These are phyloP conservation scores for Salisapilia sapeloensis DNA, from an alignment of 352 stramenopile genomes.

Conservation along the genomic window DNA sequence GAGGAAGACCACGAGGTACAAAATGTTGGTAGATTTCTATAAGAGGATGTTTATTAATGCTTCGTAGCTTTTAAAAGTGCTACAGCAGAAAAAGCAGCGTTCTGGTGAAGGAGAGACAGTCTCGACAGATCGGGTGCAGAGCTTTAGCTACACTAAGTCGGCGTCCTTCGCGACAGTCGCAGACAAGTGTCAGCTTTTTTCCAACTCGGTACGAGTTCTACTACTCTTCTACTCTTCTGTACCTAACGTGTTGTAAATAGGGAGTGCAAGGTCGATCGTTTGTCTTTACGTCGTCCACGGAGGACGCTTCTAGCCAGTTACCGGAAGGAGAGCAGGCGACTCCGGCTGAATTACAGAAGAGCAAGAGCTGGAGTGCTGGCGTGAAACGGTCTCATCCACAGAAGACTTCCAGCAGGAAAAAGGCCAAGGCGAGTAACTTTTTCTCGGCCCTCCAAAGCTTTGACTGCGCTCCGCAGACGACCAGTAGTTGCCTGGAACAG, in stretches of 20 bases:
- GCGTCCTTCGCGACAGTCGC: slow-evolving; percentile 54
- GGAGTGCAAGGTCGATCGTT: slow-evolving; percentile 47
- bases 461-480: slow-evolving; percentile 28
- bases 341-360: slow-evolving; percentile 16
- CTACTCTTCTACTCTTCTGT: not conserved
- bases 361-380: slow-evolving; percentile 24
- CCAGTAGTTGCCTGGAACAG: slow-evolving; percentile 9
- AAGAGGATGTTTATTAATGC: too few species aligned
- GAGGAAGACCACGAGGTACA: slow-evolving; percentile 60
- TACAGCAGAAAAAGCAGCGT: too few species aligned
- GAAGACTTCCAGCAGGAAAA: slow-evolving; percentile 18
- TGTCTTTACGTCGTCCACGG: slow-evolving; percentile 57
- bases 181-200: slow-evolving; percentile 60
- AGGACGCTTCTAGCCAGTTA: slow-evolving; percentile 7
- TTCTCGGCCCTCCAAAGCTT: slow-evolving; percentile 57
- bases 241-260: not conserved
- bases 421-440: slow-evolving; percentile 27
- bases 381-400: not conserved
- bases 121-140: too few species aligned
- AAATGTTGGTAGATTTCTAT: not conserved
- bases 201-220: slow-evolving; percentile 27
- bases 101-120: too few species aligned
- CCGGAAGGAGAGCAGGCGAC: slow-evolving; percentile 2
- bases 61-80: too few species aligned
- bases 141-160: too few species aligned